Evolutionary conservation across 805 yeast species (phyloP).

Genomic region (Candida gorgasii): DNA sequence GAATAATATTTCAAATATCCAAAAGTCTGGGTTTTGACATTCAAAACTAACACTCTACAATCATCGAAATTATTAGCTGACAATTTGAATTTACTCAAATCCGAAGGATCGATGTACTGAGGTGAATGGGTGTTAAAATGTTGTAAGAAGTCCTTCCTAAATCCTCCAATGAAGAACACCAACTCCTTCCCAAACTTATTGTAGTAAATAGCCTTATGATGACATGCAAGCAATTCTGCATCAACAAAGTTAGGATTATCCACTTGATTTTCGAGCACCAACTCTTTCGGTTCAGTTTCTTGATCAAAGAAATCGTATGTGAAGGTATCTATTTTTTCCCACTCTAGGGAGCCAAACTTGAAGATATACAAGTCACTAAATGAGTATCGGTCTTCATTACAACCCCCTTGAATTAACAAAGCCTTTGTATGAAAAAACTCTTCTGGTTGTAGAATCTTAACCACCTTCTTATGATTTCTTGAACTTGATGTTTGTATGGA

Average conservation of each 20-base stretch:
- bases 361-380: slow-evolving; percentile 37
- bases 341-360: slow-evolving; percentile 32
- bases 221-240: slow-evolving; percentile 45
- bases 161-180: slow-evolving; percentile 42
- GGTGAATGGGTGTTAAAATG: slow-evolving; percentile 31
- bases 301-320: slow-evolving; percentile 36
- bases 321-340: slow-evolving; percentile 36
- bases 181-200: slow-evolving; percentile 34
- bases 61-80: slow-evolving; percentile 27
- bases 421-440: slow-evolving; percentile 28
- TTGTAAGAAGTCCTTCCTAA: slow-evolving; percentile 36
- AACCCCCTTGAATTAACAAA: slow-evolving; percentile 43
- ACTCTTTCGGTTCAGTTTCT: slow-evolving; percentile 28
- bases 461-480: slow-evolving; percentile 4
- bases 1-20: slow-evolving; percentile 35
- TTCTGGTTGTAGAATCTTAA: slow-evolving; percentile 15
- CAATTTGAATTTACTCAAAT: slow-evolving; percentile 31
- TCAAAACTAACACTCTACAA: slow-evolving; percentile 35
- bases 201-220: slow-evolving; percentile 37
- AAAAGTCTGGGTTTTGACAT: slow-evolving; percentile 44
- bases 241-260: slow-evolving; percentile 30
- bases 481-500: slow-evolving; percentile 16
- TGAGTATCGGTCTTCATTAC: slow-evolving; percentile 27
- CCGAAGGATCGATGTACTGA: slow-evolving; percentile 35
- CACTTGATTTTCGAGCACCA: slow-evolving; percentile 25